Base-by-base conservation (phyloP, 176 grass and related monocot species). In the Carex littledalei region DNA sequence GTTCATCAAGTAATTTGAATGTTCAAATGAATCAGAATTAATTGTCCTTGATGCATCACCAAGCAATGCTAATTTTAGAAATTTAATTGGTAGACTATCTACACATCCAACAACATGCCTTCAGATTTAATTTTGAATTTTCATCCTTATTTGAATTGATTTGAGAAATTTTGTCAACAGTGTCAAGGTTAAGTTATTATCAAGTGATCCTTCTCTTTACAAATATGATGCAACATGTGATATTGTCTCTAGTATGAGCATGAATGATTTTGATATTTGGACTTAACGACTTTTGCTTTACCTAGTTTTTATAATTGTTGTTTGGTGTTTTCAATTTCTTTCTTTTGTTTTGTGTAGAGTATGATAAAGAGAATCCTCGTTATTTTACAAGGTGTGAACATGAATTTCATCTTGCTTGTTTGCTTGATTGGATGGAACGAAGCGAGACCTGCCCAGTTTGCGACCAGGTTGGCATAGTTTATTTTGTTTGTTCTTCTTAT, bases 401-500 rank as follows among this genome's bases (percentile, higher is more conserved):
- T 11, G 90, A 94, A 88, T 97, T 94, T 85, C 94, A 94, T 86
- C 87, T 97, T 16, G 90, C 84, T 83, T 94, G 92, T 84, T 90
- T 97, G 56, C 94, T 97, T 81, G 94, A 97, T 82, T 97, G 94
- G 94, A 93, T 94, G 92, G 94, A 97, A 73, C 67, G 94, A 60
- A 93, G 91, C 62, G 92, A 93, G 52, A 93, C 94, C 37, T 97
- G 92, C 82, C 92, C 94, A 73, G 84, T 97, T 67, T 94, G 92
- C 88, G 89, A 93, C 37, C 89, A 97, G 94, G 94, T 97, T 82
- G 64, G 90, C 84, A 16, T 73, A 35, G 60, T 37, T 71, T 70
- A 15, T 13, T 54, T 55, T 69, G 59, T 63, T 69, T 81, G 7
- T 59, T 86, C 21, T 5, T 57, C 8, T 78, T 65, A 62, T 45